These are phyloP conservation scores for Aspergillus thermomutatus DNA, from an alignment of 2,329 filamentous ascomycete species.

Conservation along the genomic window DNA sequence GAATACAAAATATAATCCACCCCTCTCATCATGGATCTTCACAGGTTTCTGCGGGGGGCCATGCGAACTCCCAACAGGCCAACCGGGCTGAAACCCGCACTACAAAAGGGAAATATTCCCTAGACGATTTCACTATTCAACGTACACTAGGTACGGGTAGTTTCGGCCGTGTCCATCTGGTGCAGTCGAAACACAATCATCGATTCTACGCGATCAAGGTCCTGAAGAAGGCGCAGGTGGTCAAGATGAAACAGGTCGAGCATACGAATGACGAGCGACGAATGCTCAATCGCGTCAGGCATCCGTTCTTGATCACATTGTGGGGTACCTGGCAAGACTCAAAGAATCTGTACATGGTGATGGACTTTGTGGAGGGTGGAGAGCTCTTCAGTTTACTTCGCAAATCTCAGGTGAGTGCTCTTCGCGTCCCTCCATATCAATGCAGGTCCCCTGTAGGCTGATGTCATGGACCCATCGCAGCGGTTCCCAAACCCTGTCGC, in stretches of 20 bases:
- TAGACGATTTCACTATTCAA: conserved; percentile 84
- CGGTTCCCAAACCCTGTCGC: conserved; percentile 97
- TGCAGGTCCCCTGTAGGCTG: not conserved
- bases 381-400: conserved; percentile 93
- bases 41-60: conserved; percentile 28
- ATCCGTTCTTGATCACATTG: conserved; percentile 94
- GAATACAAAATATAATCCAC: conserved; percentile 82
- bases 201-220: conserved; percentile 98
- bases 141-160: conserved; percentile 93
- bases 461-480: conserved; percentile 45
- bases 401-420: conserved; percentile 74
- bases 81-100: conserved; percentile 48
- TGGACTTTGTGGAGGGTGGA: conserved; percentile 99
- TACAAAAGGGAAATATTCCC: conserved; percentile 96
- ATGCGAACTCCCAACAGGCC: conserved; percentile 11
- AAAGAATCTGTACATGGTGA: conserved; percentile 98
- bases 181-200: conserved; percentile 97
- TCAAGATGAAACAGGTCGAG: conserved; percentile 99
- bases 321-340: conserved; percentile 98
- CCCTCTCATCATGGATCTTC: conserved; percentile 47
- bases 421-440: conserved; percentile 4
- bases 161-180: conserved; percentile 92
- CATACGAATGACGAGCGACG: conserved; percentile 96
- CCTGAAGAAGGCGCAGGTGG: conserved; percentile 95
- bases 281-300: conserved; percentile 96